Evolutionary conservation across 1,284 basidiomycete genomes (phyloP), one percentile per base, ranked within the genome.

Genomic region (Ganoderma multipileum): DNA sequence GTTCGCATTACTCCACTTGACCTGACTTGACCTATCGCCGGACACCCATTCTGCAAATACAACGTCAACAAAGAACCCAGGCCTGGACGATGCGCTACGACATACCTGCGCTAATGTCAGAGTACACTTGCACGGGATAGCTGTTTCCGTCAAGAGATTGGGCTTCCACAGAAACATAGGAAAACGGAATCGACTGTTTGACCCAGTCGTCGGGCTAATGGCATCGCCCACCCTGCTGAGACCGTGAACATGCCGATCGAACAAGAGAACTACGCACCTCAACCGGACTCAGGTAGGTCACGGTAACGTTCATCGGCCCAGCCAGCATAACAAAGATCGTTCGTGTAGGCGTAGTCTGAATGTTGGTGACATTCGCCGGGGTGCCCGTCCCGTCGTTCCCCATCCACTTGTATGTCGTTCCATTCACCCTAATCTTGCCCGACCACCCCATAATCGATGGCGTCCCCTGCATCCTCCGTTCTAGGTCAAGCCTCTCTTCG

Each of bases 61-160:
- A 20, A n/a, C n/a, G 47, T 38, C 11, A 44, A 18, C 18, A n/a
- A 47, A n/a, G 44, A n/a, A 7, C 44, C n/a, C 8, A 9, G 11
- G 23, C 3, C 9, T 4, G 52, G 26, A 28, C 63, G n/a, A 41
- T 38, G 16, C n/a, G 23, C 5, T 9, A 16, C 12, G 12, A 4
- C 47, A 12, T 23, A 76, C 76, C 75, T 74, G 71, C 81, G 59
- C 70, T 79, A 42, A 84, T 74, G 69, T 83, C 79, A 26, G 79
- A 77, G 71, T 82, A 81, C 33, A 80, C 63, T 66, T 79, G 75
- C 12, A 82, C 76, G 44, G 65, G 39, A 68, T 82, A 81, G 30
- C 72, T 8, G 1, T 70, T 39, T n/a, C 76, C 78, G 65, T 82
- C 81, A 9, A 71, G 64, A 0, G 81, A 76, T 7, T 54, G 57